A percentile compares a stretch with the other conserved stretches of the same genome.
Conservation (phyloP, 192 early-diverging fungal genomes). For the Coemansia sp. region DNA sequence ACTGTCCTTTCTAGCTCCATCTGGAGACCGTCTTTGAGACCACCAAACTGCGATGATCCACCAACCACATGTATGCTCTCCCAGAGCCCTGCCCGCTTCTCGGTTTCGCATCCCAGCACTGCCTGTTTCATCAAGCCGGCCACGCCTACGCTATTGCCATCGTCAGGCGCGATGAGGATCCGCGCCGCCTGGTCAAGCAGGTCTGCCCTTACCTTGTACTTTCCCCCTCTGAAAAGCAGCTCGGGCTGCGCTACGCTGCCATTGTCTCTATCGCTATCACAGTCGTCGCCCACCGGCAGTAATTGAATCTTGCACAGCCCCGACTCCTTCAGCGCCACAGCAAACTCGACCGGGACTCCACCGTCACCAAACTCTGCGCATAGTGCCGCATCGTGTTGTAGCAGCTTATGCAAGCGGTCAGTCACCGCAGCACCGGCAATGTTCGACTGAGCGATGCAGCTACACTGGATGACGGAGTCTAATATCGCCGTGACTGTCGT, state of each 20-base stretch:
- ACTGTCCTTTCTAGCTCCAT: constrained; percentile 65
- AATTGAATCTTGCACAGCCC: constrained; percentile 39
- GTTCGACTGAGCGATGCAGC: constrained; percentile 60
- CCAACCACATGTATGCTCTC: constrained; percentile 85
- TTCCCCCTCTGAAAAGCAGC: constrained; percentile 59
- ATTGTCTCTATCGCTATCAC: constrained; percentile 8
- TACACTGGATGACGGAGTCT: constrained; percentile 67
- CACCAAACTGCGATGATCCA: constrained; percentile 61
- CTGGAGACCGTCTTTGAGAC: constrained; percentile 57
- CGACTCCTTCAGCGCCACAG: constrained; percentile 56
- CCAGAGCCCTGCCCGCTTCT: constrained; percentile 78
- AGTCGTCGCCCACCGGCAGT: constrained; percentile 1
- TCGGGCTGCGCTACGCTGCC: background rate
- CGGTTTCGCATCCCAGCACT: constrained; percentile 65
- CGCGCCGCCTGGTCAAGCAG: constrained; percentile 41
- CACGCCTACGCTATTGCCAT: constrained; percentile 35
- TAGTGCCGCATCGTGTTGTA: constrained; percentile 56
- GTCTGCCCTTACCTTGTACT: constrained; percentile 31
- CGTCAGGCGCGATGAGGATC: constrained; percentile 68
- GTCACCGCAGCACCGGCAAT: constrained; percentile 74
- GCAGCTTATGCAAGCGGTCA: constrained; percentile 58
- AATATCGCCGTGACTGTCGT: constrained; percentile 80
- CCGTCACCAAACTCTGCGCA: constrained; percentile 45
- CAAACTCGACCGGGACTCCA: constrained; percentile 60
- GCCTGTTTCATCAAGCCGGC: constrained; percentile 62